Conservation (phyloP, 2,329 filamentous ascomycete species). For the Diplodia seriata region DNA sequence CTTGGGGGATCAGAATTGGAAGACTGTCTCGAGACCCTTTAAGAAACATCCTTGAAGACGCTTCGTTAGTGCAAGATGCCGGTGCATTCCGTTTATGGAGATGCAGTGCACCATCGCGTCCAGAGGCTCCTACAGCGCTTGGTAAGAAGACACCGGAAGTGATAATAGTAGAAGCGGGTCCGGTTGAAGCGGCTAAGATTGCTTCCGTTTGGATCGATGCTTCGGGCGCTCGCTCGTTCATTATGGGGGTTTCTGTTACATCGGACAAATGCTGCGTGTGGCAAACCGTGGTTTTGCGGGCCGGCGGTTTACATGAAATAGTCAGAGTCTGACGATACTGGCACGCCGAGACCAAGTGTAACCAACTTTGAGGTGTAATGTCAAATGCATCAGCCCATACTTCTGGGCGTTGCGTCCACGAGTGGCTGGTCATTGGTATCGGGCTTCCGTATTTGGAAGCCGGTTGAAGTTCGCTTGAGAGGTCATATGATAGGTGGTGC, state of each 20-base stretch:
- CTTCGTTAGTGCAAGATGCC: not conserved
- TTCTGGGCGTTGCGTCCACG: too few species aligned
- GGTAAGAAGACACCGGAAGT: not conserved
- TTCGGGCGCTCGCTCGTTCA: too few species aligned
- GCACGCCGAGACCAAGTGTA: too few species aligned
- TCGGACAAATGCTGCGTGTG: too few species aligned
- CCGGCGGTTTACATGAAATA: too few species aligned
- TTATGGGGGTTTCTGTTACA: too few species aligned
- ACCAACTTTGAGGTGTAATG: not conserved
- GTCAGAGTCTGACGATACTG: too few species aligned
- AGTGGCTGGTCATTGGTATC: not conserved
- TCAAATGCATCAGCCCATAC: not conserved
- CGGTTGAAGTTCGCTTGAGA: not conserved
- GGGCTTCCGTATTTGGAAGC: not conserved
- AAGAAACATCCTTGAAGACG: not conserved
- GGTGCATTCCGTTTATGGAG: not conserved
- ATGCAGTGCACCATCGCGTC: not conserved
- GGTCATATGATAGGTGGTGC: not conserved
- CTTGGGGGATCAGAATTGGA: not conserved
- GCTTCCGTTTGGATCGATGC: too few species aligned
- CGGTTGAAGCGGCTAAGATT: too few species aligned
- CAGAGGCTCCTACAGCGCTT: not conserved
- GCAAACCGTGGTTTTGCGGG: too few species aligned
- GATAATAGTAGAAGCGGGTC: too few species aligned
- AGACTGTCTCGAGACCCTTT: not conserved